Evolutionary conservation across 2,329 filamentous ascomycete genomes (phyloP).

Genomic region (Aspergillus sp.): DNA sequence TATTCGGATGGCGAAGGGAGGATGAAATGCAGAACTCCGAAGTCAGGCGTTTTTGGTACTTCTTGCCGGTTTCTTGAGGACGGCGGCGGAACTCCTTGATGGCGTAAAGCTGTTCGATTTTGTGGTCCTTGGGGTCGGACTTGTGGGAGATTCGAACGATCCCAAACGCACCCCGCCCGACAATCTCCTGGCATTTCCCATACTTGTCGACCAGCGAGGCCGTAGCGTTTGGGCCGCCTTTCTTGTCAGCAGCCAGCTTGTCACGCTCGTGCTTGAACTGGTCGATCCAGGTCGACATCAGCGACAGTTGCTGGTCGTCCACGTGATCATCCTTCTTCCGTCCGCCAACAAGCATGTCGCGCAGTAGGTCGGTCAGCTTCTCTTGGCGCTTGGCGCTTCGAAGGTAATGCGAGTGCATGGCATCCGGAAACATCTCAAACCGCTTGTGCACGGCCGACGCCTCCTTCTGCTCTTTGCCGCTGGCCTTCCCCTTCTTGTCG

Average conservation of each 20-base stretch:
- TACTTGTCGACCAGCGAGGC: conserved; percentile 89
- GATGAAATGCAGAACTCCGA: conserved; percentile 98
- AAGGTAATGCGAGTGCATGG: conserved; percentile 76
- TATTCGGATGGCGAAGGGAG: conserved; percentile 89
- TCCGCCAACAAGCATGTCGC: conserved; percentile 69
- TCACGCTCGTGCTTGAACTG: conserved; percentile 84
- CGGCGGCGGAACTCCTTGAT: conserved; percentile 96
- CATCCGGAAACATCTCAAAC: conserved; percentile 53
- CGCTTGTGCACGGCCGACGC: conserved; percentile 30
- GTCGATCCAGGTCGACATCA: conserved; percentile 94
- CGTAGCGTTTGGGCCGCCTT: conserved; percentile 62
- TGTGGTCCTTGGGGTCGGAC: conserved; percentile 66
- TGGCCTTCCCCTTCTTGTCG: conserved; percentile 17
- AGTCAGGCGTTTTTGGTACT: conserved; percentile 94
- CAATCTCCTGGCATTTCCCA: conserved; percentile 94
- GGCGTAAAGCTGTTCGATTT: conserved; percentile 80
- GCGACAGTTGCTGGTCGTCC: conserved; percentile 65
- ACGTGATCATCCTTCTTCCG: conserved; percentile 60
- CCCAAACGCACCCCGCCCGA: conserved; percentile 91
- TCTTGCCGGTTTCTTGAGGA: conserved; percentile 89
- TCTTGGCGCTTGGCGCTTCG: conserved; percentile 87
- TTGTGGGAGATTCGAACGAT: conserved; percentile 98
- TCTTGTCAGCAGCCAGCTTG: conserved; percentile 62
- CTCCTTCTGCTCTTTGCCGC: conserved; percentile 28
- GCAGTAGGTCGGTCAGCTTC: conserved; percentile 86